Percentiles rank a stretch among this genome's conserved stretches.
Evolutionary conservation across 1,284 basidiomycete species (phyloP).

Genomic region (Limonomyces culmigenus): DNA sequence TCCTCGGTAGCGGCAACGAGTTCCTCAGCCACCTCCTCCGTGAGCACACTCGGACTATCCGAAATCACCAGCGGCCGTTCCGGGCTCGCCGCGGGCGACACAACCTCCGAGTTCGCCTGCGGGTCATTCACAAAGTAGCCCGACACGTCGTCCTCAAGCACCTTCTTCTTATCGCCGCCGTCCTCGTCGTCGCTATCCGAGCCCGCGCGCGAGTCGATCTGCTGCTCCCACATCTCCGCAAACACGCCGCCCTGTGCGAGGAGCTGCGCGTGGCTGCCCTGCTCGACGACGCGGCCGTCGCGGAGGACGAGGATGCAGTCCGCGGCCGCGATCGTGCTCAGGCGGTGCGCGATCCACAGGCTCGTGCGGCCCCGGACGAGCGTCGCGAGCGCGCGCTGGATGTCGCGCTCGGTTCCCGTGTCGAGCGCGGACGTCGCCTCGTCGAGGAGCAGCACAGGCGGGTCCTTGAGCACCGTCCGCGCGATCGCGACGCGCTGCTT

Average conservation of each 20-base stretch:
- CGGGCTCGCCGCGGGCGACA: constrained; percentile 11
- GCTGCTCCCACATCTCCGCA: constrained; percentile 71
- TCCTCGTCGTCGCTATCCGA: constrained; percentile 34
- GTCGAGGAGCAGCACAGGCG: constrained; percentile 70
- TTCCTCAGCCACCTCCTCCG: too few relatives aligned
- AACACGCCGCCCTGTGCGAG: constrained; percentile 53
- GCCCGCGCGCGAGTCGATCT: constrained; percentile 39
- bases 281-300: constrained; percentile 68
- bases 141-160: constrained; percentile 24
- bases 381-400: constrained; percentile 69
- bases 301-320: constrained; percentile 75
- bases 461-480: constrained; percentile 71
- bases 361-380: constrained; percentile 55
- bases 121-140: constrained; percentile 24
- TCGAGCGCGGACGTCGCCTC: constrained; percentile 73
- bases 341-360: constrained; percentile 64
- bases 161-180: too few relatives aligned
- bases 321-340: constrained; percentile 62
- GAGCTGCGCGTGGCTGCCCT: constrained; percentile 60
- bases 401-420: constrained; percentile 70
- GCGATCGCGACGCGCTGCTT: constrained; percentile 82
- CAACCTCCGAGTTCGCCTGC: too few relatives aligned
- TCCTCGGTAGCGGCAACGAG: too few relatives aligned
- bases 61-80: too few relatives aligned
- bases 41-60: too few relatives aligned